A percentile compares a stretch with the other conserved stretches of the same genome.
Conservation (phyloP, 2,329 filamentous ascomycete genomes). For the Passalora sequoiae region DNA sequence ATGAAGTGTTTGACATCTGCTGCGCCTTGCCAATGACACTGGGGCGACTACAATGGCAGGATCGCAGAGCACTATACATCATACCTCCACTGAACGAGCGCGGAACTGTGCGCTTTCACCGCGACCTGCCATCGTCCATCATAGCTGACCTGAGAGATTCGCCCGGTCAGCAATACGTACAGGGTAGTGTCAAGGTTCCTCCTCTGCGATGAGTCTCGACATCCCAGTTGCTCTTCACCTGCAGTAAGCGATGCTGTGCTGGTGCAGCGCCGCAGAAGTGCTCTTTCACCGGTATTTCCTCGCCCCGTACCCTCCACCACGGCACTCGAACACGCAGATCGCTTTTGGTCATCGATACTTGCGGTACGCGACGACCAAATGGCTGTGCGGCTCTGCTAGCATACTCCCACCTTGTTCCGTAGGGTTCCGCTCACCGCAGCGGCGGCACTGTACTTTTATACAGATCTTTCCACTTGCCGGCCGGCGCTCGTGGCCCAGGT, state of each 20-base stretch:
- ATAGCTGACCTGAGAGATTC: not conserved
- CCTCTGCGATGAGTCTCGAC: slow-evolving; percentile 1
- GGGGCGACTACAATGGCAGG: too few species aligned
- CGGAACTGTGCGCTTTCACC: too few species aligned
- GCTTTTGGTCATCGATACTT: not conserved
- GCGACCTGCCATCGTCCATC: too few species aligned
- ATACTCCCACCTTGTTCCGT: too few species aligned
- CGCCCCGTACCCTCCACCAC: slow-evolving; percentile 1
- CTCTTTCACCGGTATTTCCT: slow-evolving; percentile 7
- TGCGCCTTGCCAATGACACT: too few species aligned
- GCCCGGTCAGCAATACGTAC: not conserved
- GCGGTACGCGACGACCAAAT: not conserved
- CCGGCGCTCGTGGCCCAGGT: slow-evolving; percentile 5
- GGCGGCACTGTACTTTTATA: not conserved
- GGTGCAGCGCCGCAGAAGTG: too few species aligned
- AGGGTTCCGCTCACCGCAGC: not conserved
- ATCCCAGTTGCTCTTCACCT: not conserved
- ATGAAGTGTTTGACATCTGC: too few species aligned
- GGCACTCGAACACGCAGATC: too few species aligned
- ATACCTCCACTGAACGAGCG: too few species aligned
- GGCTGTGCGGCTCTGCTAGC: slow-evolving; percentile 9
- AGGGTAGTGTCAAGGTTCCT: too few species aligned
- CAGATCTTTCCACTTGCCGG: slow-evolving; percentile 3
- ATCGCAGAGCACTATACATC: too few species aligned
- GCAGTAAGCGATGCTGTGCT: not conserved